phyloP scores from a whole-genome alignment of 768 basidiomycete species.

The Albatrellus ellisii region DNA sequence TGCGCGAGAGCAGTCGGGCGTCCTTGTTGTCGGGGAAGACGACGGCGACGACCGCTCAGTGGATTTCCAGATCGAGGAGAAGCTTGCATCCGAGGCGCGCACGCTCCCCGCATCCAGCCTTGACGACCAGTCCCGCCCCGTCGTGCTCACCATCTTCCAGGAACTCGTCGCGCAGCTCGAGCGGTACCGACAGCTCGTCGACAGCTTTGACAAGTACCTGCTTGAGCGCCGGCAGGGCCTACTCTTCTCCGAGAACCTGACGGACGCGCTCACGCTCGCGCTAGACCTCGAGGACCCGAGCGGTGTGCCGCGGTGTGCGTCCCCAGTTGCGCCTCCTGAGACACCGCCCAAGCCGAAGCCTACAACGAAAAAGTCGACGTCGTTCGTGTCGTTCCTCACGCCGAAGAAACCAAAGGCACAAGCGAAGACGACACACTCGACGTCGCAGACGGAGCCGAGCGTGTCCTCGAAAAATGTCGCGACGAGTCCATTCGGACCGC shows the following conservation, averaged over 20 bases:
- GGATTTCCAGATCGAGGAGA: slow-evolving; percentile 61
- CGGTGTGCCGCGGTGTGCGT: slow-evolving; percentile 14
- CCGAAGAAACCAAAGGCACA: slow-evolving; percentile 53
- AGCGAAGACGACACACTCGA: slow-evolving; percentile 17
- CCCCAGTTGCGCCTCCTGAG: slow-evolving; percentile 20
- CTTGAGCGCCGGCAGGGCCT: slow-evolving; percentile 80
- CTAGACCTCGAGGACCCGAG: slow-evolving; percentile 44
- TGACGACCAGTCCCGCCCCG: slow-evolving; percentile 61
- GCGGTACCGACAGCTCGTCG: slow-evolving; percentile 59
- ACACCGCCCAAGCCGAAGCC: slow-evolving; percentile 33
- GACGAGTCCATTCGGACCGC: slow-evolving; percentile 71
- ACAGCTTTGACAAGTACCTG: slow-evolving; percentile 75
- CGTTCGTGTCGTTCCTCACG: slow-evolving; percentile 67
- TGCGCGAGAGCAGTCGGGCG: slow-evolving; percentile 10
- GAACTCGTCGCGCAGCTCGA: slow-evolving; percentile 75
- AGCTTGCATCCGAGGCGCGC: slow-evolving; percentile 41
- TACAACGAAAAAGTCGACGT: slow-evolving; percentile 38
- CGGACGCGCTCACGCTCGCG: slow-evolving; percentile 70
- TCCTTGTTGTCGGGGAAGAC: slow-evolving; percentile 22
- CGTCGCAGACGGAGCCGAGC: slow-evolving; percentile 25
- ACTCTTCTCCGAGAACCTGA: slow-evolving; percentile 83
- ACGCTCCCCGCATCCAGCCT: slow-evolving; percentile 52
- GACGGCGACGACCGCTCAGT: slow-evolving; percentile 74
- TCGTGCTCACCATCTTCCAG: slow-evolving; percentile 71
- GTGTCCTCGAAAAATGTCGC: slow-evolving; percentile 37